phyloP scores from a whole-genome alignment of 106 monocot species.

The Dactylorhiza incarnata region DNA sequence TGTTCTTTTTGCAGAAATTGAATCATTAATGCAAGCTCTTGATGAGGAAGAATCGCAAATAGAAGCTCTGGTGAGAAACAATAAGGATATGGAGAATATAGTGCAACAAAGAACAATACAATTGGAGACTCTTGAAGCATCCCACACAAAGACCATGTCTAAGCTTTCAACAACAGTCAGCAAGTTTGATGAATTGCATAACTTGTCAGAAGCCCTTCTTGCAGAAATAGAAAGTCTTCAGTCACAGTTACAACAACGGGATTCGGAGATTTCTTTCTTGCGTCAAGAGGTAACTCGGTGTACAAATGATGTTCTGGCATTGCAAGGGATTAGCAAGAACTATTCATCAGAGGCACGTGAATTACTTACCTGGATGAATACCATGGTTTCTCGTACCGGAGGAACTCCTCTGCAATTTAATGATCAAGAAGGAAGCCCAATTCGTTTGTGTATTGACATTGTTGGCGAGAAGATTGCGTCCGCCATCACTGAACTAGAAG shows the following conservation, averaged over 20 bases:
- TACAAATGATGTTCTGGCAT: slow-evolving; percentile 63
- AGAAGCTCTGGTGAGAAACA: slow-evolving; percentile 53
- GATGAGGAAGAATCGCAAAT: slow-evolving; percentile 93
- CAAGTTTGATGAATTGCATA: slow-evolving; percentile 96
- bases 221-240: slow-evolving; percentile 85
- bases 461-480: slow-evolving; percentile 42
- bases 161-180: slow-evolving; percentile 83
- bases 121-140: slow-evolving; percentile 64
- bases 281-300: slow-evolving; percentile 86
- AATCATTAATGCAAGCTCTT: slow-evolving; percentile 85
- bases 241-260: slow-evolving; percentile 57
- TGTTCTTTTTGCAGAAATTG: slow-evolving; percentile 63
- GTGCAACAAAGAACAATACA: slow-evolving; percentile 42
- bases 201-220: slow-evolving; percentile 80
- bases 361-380: slow-evolving; percentile 38
- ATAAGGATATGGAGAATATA: slow-evolving; percentile 39
- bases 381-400: slow-evolving; percentile 44
- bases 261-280: slow-evolving; percentile 90
- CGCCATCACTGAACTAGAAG: slow-evolving; percentile 51
- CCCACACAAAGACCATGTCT: slow-evolving; percentile 39
- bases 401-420: slow-evolving; percentile 18
- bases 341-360: slow-evolving; percentile 38
- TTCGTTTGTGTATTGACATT: slow-evolving; percentile 30
- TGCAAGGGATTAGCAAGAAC: slow-evolving; percentile 68
- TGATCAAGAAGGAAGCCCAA: slow-evolving; percentile 35